Evolutionary conservation across 1,139 yeast genomes (phyloP).

Genomic region (Diutina ranongensis): DNA sequence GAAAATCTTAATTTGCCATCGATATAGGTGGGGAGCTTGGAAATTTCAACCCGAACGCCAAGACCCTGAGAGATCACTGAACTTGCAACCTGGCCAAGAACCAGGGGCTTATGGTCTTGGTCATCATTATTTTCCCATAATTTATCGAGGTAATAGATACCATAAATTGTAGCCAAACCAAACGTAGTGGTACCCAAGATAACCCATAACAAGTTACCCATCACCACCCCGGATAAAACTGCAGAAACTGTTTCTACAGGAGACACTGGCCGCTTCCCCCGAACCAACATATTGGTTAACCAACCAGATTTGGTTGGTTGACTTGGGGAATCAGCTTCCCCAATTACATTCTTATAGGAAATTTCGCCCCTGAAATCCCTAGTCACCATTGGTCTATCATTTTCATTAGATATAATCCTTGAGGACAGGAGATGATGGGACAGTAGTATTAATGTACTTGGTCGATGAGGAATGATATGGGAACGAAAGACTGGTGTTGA

Average conservation of each 20-base stretch:
- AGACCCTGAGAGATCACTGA: conserved; percentile 1
- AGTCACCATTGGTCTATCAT: too few relatives aligned
- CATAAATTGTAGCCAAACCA: conserved; percentile 40
- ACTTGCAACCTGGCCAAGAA: conserved; percentile 14
- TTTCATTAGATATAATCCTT: too few relatives aligned
- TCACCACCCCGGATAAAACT: conserved; percentile 24
- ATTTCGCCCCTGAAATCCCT: too few relatives aligned
- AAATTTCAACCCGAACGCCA: background rate
- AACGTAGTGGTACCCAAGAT: conserved; percentile 56
- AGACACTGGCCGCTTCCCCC: background rate
- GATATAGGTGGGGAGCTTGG: background rate
- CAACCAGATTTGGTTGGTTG: too few relatives aligned
- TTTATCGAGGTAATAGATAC: conserved; percentile 30
- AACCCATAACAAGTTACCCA: conserved; percentile 50
- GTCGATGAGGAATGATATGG: too few relatives aligned
- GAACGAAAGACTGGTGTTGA: background rate
- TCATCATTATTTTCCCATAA: conserved; percentile 7
- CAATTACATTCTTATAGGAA: too few relatives aligned
- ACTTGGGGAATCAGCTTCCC: too few relatives aligned
- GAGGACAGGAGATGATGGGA: too few relatives aligned
- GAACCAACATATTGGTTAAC: background rate
- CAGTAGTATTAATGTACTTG: too few relatives aligned
- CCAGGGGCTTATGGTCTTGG: background rate
- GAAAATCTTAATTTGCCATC: background rate
- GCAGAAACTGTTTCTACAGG: conserved; percentile 1